phyloP scores from a whole-genome alignment of 192 early-diverging fungal species.

The Backusella circina region DNA sequence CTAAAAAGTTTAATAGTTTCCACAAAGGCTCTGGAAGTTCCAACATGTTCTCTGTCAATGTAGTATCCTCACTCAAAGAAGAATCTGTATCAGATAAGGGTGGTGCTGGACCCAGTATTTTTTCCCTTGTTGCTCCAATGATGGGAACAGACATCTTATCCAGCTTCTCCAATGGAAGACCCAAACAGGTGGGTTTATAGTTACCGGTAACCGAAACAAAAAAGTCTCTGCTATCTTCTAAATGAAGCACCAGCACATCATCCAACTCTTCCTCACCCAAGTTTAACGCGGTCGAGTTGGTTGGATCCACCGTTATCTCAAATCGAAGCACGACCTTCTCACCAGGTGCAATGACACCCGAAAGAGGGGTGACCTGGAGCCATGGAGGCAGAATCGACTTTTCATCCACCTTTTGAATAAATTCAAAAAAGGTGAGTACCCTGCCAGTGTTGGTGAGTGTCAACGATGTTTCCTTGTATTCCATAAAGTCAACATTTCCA shows the following conservation, averaged over 20 bases:
- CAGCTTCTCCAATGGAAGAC: conserved; percentile 66
- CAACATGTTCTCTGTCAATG: not conserved
- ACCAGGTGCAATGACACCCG: conserved; percentile 73
- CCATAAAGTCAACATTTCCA: conserved; percentile 59
- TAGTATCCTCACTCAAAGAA: not conserved
- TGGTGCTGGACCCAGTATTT: not conserved
- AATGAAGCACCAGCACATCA: conserved; percentile 79
- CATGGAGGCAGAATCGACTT: conserved; percentile 60
- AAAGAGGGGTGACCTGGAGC: conserved; percentile 61
- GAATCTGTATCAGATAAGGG: not conserved
- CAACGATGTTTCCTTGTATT: conserved; percentile 47
- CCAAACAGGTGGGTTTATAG: conserved; percentile 75
- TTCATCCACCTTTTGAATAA: conserved; percentile 68
- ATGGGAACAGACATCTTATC: conserved; percentile 56
- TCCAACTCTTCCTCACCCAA: conserved; percentile 54
- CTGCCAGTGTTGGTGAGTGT: conserved; percentile 72
- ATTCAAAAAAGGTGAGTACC: conserved; percentile 70
- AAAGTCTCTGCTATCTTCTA: conserved; percentile 78
- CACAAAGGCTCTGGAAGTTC: conserved; percentile 36
- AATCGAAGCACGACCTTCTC: conserved; percentile 58
- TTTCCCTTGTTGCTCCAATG: not conserved
- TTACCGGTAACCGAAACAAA: conserved; percentile 75
- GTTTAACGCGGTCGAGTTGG: conserved; percentile 52
- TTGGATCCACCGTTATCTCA: conserved; percentile 53
- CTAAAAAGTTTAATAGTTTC: conserved; percentile 69